These are phyloP conservation scores for Sisymbrium irio DNA, from an alignment of 345 rosid species.

Conservation along the genomic window DNA sequence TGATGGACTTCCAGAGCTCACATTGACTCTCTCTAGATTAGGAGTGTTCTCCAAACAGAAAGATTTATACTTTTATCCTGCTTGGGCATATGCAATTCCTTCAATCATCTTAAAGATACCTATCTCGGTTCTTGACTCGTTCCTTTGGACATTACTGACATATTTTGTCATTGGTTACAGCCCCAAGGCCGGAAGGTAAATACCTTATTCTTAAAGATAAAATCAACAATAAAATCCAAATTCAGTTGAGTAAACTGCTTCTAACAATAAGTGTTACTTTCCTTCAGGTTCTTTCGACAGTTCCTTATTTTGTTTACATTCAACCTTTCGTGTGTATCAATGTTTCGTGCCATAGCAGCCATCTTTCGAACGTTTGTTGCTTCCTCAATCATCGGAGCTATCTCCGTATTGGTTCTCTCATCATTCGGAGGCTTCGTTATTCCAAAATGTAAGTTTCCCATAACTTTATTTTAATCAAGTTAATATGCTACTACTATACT, in stretches of 20 bases:
- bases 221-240: background rate
- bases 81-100: slow-evolving; percentile 59
- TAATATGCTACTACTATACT: background rate
- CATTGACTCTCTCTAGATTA: slow-evolving; percentile 40
- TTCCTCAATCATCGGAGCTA: slow-evolving; percentile 38
- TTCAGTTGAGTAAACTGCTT: background rate
- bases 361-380: slow-evolving; percentile 47
- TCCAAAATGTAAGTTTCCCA: slow-evolving; percentile 40
- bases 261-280: background rate
- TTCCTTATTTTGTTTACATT: slow-evolving; percentile 47
- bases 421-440: slow-evolving; percentile 62
- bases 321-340: slow-evolving; percentile 47
- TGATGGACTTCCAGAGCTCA: slow-evolving; percentile 50
- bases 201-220: slow-evolving; percentile 31
- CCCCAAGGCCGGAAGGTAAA: slow-evolving; percentile 43
- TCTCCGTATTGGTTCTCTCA: slow-evolving; percentile 37
- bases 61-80: slow-evolving; percentile 43
- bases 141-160: slow-evolving; percentile 47
- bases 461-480: background rate
- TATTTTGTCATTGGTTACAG: slow-evolving; percentile 53
- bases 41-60: slow-evolving; percentile 49
- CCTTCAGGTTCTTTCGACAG: slow-evolving; percentile 46
- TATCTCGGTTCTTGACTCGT: slow-evolving; percentile 38
- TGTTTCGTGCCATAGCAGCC: slow-evolving; percentile 49
- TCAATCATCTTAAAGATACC: slow-evolving; percentile 49